These are phyloP conservation scores for Fusarium solani-melongenae DNA, from an alignment of 2,329 filamentous ascomycete genomes.

Conservation along the genomic window DNA sequence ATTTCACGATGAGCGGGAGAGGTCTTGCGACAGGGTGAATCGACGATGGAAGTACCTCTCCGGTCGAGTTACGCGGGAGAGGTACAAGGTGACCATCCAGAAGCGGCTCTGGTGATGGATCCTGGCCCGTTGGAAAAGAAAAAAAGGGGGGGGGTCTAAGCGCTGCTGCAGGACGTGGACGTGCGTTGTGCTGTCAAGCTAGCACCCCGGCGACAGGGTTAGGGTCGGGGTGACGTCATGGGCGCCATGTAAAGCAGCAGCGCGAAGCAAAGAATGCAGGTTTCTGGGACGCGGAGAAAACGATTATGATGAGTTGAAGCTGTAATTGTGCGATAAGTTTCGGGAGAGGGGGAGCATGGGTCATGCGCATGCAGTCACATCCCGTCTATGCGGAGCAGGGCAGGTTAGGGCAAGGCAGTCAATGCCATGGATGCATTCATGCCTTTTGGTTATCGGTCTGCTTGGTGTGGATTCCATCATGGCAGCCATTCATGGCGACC, in stretches of 20 bases:
- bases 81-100: background rate
- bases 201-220: constrained; percentile 17
- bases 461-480: constrained; percentile 2
- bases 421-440: background rate
- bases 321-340: background rate
- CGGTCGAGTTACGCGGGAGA: background rate
- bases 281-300: background rate
- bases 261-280: constrained; percentile 5
- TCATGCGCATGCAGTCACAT: background rate
- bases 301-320: constrained; percentile 5
- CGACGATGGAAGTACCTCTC: constrained; percentile 9
- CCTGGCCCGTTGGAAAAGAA: constrained; percentile 17
- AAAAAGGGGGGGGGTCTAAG: background rate
- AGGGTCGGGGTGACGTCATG: constrained; percentile 28
- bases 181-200: constrained; percentile 18
- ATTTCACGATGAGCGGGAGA: constrained; percentile 30
- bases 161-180: constrained; percentile 14
- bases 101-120: constrained; percentile 14
- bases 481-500: background rate
- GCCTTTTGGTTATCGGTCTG: background rate
- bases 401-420: background rate
- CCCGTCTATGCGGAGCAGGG: background rate
- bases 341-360: background rate
- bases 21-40: constrained; percentile 15
- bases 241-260: constrained; percentile 9